A percentile compares a stretch with the other conserved stretches of the same genome.
Evolutionary conservation across 1,284 basidiomycete species (phyloP).

Genomic region (Microbotryomycetes sp.): DNA sequence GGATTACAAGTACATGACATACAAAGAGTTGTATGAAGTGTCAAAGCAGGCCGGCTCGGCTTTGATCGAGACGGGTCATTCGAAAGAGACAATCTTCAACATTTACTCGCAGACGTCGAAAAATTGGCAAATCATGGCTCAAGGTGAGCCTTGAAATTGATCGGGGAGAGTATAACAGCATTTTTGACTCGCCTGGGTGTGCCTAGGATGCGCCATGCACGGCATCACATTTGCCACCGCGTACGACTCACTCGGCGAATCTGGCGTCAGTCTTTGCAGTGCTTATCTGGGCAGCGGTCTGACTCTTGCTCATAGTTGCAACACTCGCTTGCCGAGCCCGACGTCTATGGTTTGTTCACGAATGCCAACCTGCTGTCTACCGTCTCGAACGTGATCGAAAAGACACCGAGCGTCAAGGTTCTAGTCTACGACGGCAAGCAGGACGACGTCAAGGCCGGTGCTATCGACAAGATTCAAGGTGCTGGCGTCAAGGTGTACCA

Average conservation of each 20-base stretch:
- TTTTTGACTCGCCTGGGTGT: background rate
- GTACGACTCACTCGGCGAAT: slow-evolving; percentile 84
- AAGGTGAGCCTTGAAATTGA: slow-evolving; percentile 40
- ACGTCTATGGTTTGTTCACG: slow-evolving; percentile 80
- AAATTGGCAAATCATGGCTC: slow-evolving; percentile 81
- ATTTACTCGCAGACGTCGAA: slow-evolving; percentile 66
- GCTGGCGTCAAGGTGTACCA: slow-evolving; percentile 48
- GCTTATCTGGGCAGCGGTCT: background rate
- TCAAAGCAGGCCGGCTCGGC: slow-evolving; percentile 59
- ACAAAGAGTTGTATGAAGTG: slow-evolving; percentile 59
- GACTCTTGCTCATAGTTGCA: too few species aligned
- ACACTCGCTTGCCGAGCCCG: slow-evolving; percentile 87
- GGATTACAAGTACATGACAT: slow-evolving; percentile 72
- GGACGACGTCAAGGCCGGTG: slow-evolving; percentile 40
- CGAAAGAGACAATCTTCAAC: slow-evolving; percentile 73
- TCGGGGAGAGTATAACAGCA: background rate
- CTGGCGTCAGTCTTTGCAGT: slow-evolving; percentile 34
- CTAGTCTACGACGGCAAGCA: slow-evolving; percentile 81
- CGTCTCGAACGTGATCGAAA: slow-evolving; percentile 49
- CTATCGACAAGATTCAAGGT: slow-evolving; percentile 54
- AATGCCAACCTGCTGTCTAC: slow-evolving; percentile 72
- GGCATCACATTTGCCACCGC: slow-evolving; percentile 81
- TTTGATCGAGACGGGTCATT: slow-evolving; percentile 64
- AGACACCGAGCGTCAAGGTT: slow-evolving; percentile 54
- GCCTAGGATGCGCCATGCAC: slow-evolving; percentile 56